Conservation (phyloP, 2,329 filamentous ascomycete genomes). For the Botryotinia convoluta region DNA sequence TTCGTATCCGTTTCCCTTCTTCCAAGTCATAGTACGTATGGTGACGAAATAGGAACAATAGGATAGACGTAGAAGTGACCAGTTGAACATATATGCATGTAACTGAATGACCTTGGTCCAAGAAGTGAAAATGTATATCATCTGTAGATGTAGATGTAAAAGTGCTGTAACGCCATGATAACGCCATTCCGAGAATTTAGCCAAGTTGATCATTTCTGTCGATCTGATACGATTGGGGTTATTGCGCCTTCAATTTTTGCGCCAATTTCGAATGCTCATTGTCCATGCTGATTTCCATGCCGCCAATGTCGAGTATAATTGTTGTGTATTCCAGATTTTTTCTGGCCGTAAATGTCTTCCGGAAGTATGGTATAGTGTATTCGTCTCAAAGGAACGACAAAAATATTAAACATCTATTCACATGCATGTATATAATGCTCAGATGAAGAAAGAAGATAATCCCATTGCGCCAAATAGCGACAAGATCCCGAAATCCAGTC, state of each 20-base stretch:
- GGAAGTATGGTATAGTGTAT: background rate
- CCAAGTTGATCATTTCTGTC: background rate
- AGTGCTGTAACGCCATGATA: background rate
- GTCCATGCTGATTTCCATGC: background rate
- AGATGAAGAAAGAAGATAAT: constrained; percentile 1
- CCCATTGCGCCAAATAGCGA: constrained; percentile 9
- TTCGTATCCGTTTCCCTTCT: background rate
- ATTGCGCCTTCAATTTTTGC: background rate
- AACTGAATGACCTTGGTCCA: background rate
- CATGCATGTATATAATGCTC: background rate
- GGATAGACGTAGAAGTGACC: background rate
- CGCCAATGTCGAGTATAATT: background rate
- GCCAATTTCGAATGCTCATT: background rate
- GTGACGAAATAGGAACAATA: background rate
- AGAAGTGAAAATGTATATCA: background rate
- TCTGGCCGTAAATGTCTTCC: background rate
- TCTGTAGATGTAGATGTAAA: background rate
- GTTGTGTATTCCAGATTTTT: background rate
- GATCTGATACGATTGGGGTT: background rate
- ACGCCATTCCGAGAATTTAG: background rate
- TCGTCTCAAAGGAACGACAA: background rate
- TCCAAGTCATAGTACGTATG: background rate
- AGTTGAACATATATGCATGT: background rate
- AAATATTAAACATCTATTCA: background rate
- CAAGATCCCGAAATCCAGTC: background rate